Percentiles rank a stretch among this genome's conserved stretches.
These are phyloP conservation scores for Benincasa hispida DNA, from an alignment of 306 rosid genomes.

Conservation along the genomic window DNA sequence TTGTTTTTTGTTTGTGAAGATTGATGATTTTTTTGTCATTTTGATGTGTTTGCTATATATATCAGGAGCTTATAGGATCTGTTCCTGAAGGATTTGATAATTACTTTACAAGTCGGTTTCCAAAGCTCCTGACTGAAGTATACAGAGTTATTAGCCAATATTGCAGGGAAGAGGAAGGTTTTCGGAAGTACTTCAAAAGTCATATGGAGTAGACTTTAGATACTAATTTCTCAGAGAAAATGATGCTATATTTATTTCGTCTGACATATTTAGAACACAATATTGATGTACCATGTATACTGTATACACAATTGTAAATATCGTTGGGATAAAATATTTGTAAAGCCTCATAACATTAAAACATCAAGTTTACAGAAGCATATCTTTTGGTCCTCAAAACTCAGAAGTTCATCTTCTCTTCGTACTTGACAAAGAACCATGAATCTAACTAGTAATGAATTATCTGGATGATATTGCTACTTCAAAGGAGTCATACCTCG, in stretches of 20 bases:
- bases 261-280: not conserved
- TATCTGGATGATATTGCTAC: not conserved
- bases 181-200: constrained; percentile 20
- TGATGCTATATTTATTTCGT: not conserved
- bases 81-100: constrained; percentile 31
- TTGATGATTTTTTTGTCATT: not conserved
- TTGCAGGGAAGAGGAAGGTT: constrained; percentile 24
- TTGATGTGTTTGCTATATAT: not conserved
- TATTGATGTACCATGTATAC: not conserved
- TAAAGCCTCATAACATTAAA: not conserved
- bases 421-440: not conserved
- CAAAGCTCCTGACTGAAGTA: constrained; percentile 31
- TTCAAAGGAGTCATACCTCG: not conserved
- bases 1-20: not conserved
- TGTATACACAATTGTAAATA: not conserved
- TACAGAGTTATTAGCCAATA: constrained; percentile 20
- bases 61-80: constrained; percentile 35
- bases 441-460: not conserved
- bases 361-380: not conserved
- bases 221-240: not conserved
- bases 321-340: not conserved
- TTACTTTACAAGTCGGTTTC: constrained; percentile 40
- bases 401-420: not conserved
- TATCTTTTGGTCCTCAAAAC: not conserved
- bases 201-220: not conserved